These are phyloP conservation scores for Silene uniflora DNA, from an alignment of 148 eudicot species.

Conservation along the genomic window DNA sequence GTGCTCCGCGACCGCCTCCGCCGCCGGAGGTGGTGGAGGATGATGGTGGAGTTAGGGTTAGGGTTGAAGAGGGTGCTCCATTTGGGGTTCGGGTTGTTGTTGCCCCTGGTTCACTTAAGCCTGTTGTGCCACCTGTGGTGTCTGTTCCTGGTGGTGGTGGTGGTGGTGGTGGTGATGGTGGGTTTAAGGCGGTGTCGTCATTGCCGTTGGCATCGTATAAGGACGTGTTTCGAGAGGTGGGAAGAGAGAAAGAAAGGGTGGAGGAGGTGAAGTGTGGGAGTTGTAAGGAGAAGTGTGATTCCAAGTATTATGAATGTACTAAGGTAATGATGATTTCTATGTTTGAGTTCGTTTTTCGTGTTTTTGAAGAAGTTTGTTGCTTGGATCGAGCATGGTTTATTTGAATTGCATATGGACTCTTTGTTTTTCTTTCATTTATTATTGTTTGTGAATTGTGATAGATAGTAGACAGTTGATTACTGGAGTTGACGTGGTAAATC, in stretches of 20 bases:
- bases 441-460: background rate
- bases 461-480: background rate
- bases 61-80: slow-evolving; percentile 90
- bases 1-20: slow-evolving; percentile 17
- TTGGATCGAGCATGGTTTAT: background rate
- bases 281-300: slow-evolving; percentile 59
- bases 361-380: background rate
- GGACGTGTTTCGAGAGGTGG: slow-evolving; percentile 49
- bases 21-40: slow-evolving; percentile 23
- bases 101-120: slow-evolving; percentile 63
- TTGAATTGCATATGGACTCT: no score
- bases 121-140: slow-evolving; percentile 33
- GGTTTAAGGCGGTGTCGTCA: slow-evolving; percentile 43
- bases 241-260: slow-evolving; percentile 29
- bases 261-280: slow-evolving; percentile 46
- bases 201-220: slow-evolving; percentile 70
- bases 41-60: slow-evolving; percentile 35
- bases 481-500: background rate
- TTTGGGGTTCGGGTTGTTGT: slow-evolving; percentile 76
- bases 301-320: slow-evolving; percentile 45
- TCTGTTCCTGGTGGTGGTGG: slow-evolving; percentile 25
- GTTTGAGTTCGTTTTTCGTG: background rate
- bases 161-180: slow-evolving; percentile 37
- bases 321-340: slow-evolving; percentile 47
- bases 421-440: no score